Percentiles rank a stretch among this genome's conserved stretches.
Conservation (phyloP, 306 rosid species). For the Cicer judaicum region DNA sequence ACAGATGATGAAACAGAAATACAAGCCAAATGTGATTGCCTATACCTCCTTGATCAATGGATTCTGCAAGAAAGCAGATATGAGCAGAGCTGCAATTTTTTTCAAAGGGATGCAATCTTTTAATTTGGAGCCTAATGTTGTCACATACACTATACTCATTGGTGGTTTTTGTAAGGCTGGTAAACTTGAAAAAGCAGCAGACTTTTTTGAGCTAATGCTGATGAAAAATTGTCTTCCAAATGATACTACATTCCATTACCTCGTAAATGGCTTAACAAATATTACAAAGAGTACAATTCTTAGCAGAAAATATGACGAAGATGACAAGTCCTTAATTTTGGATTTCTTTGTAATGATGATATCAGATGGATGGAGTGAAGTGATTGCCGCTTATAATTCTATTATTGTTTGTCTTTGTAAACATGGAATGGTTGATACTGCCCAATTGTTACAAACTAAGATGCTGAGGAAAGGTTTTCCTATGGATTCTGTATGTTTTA, state of each 20-base stretch:
- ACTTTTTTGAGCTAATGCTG: no score
- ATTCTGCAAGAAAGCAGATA: conserved; percentile 60
- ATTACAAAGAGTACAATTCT: conserved; percentile 18
- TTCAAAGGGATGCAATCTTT: conserved; percentile 47
- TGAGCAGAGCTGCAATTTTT: conserved; percentile 56
- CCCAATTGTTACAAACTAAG: no score
- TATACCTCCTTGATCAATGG: conserved; percentile 78
- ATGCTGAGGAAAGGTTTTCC: background rate
- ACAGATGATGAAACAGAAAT: conserved; percentile 62
- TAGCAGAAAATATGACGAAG: conserved; percentile 40
- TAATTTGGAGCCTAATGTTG: conserved; percentile 28
- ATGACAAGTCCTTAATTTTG: conserved; percentile 37
- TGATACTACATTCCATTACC: no score
- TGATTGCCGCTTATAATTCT: conserved; percentile 61
- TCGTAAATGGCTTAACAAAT: conserved; percentile 52
- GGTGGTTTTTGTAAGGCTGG: no score
- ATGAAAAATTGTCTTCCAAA: no score
- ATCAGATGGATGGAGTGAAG: conserved; percentile 62
- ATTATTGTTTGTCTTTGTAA: no score
- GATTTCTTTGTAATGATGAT: conserved; percentile 51
- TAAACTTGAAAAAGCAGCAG: no score
- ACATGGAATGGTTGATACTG: no score
- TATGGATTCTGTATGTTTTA: conserved; percentile 63
- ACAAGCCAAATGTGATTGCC: conserved; percentile 73
- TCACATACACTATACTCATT: no score